Percentiles rank a stretch among this genome's conserved stretches.
Evolutionary conservation across 1,284 basidiomycete species (phyloP).

Genomic region (Coniophora puteana): DNA sequence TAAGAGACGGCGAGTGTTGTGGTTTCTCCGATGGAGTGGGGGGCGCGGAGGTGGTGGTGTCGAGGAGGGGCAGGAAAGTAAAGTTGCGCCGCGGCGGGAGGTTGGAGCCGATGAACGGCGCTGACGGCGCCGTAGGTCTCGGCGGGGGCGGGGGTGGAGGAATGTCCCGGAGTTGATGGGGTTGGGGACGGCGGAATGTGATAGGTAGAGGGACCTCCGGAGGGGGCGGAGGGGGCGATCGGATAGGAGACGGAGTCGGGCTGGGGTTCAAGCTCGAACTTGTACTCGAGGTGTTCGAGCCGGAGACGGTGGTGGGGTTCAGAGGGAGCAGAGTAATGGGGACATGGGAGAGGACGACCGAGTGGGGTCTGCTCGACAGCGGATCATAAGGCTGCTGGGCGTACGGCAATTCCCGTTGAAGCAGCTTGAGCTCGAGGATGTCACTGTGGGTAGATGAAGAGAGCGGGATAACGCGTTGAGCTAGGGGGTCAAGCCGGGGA

Average conservation of each 20-base stretch:
- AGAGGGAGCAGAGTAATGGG: slow-evolving; percentile 54
- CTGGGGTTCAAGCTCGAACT: no score
- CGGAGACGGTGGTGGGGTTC: slow-evolving; percentile 10
- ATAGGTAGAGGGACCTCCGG: neutral
- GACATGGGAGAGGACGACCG: slow-evolving; percentile 41
- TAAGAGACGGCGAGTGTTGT: neutral
- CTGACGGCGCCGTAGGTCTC: neutral
- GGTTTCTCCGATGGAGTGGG: neutral
- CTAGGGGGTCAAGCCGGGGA: neutral
- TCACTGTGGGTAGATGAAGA: slow-evolving; percentile 39
- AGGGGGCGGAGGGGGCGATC: neutral
- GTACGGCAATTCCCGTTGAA: slow-evolving; percentile 51
- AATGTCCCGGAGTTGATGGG: slow-evolving; percentile 1
- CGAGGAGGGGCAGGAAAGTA: neutral
- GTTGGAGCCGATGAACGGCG: neutral
- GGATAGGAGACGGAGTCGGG: neutral
- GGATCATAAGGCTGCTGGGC: slow-evolving; percentile 45
- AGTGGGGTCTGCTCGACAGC: slow-evolving; percentile 28
- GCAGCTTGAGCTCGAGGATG: slow-evolving; percentile 59
- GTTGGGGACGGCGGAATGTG: slow-evolving; percentile 3
- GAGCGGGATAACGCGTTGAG: neutral
- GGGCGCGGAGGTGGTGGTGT: neutral
- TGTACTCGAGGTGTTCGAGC: neutral
- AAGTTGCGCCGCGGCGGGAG: neutral
- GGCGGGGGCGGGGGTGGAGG: neutral